phyloP scores from a whole-genome alignment of 2,329 filamentous ascomycete species.

The Aureobasidium sp. region DNA sequence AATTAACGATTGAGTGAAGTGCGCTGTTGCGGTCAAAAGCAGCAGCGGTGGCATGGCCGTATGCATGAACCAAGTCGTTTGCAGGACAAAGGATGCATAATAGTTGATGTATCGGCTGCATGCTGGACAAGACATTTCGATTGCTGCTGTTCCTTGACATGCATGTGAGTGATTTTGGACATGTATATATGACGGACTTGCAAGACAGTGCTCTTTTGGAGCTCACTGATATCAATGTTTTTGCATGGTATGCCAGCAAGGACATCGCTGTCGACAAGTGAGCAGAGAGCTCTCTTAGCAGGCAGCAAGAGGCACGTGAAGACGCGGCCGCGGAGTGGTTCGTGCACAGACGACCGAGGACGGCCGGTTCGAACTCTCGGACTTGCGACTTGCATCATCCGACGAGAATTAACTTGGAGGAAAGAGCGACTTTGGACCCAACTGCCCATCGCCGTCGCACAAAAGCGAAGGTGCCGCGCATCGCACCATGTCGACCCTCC shows the following conservation, averaged over 20 bases:
- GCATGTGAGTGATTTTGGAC: not conserved
- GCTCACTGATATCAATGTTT: too few species aligned
- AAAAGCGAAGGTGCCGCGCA: not conserved
- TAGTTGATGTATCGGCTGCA: not conserved
- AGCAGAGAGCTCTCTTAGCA: not conserved
- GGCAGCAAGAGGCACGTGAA: not conserved
- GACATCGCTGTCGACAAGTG: not conserved
- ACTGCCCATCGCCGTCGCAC: not conserved
- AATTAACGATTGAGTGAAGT: not conserved
- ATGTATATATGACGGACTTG: not conserved
- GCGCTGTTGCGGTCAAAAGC: not conserved
- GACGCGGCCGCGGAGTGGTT: not conserved
- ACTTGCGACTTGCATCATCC: not conserved
- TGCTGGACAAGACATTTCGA: not conserved
- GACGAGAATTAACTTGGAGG: constrained; percentile 8
- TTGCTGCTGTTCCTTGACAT: too few species aligned
- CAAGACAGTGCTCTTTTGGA: not conserved
- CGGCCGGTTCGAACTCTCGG: not conserved
- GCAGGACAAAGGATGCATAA: not conserved
- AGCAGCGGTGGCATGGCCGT: not conserved
- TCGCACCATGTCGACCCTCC: constrained; percentile 21
- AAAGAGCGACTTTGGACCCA: not conserved
- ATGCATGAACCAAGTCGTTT: not conserved
- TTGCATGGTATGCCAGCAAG: not conserved
- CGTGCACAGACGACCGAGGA: not conserved